These are phyloP conservation scores for Rhizopus stolonifer DNA, from an alignment of 371 early-diverging fungal species.

Conservation along the genomic window DNA sequence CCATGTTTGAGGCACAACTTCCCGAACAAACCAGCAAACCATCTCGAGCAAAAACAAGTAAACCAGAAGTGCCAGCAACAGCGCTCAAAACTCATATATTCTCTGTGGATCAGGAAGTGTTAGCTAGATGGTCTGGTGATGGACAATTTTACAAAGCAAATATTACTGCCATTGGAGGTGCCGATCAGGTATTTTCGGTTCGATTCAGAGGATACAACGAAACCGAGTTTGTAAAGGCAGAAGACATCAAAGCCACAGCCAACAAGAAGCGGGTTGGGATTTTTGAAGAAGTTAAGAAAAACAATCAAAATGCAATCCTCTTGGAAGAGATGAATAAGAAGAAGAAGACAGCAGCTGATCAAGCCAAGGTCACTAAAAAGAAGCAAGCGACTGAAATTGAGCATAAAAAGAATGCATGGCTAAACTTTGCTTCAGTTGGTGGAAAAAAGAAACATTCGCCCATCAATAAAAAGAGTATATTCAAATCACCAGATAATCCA, in stretches of 20 bases:
- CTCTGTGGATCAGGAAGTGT: constrained; percentile 62
- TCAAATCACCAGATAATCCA: constrained; percentile 68
- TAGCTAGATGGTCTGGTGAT: constrained; percentile 68
- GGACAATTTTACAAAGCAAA: constrained; percentile 74
- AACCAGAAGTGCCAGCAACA: constrained; percentile 13
- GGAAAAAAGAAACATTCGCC: constrained; percentile 45
- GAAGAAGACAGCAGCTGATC: constrained; percentile 29
- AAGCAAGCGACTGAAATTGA: constrained; percentile 66
- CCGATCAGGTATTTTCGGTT: constrained; percentile 68
- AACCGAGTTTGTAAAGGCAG: constrained; percentile 54
- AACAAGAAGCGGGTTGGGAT: constrained; percentile 43
- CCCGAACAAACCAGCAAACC: constrained; percentile 11
- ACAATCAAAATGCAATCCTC: background rate
- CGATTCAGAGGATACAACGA: constrained; percentile 62
- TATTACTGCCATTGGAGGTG: constrained; percentile 65
- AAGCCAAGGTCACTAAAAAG: constrained; percentile 44
- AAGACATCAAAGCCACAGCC: constrained; percentile 55
- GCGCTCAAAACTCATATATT: constrained; percentile 32
- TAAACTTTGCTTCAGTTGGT: constrained; percentile 66
- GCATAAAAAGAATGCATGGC: constrained; percentile 79
- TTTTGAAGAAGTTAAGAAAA: constrained; percentile 38
- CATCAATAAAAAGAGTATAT: constrained; percentile 69
- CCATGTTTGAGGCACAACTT: constrained; percentile 50
- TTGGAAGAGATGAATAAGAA: background rate
- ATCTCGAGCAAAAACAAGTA: constrained; percentile 8